Percentiles rank a stretch among this genome's conserved stretches.
phyloP scores from a whole-genome alignment of 2,329 filamentous ascomycete genomes.

The Sarocladiaceae sp. region DNA sequence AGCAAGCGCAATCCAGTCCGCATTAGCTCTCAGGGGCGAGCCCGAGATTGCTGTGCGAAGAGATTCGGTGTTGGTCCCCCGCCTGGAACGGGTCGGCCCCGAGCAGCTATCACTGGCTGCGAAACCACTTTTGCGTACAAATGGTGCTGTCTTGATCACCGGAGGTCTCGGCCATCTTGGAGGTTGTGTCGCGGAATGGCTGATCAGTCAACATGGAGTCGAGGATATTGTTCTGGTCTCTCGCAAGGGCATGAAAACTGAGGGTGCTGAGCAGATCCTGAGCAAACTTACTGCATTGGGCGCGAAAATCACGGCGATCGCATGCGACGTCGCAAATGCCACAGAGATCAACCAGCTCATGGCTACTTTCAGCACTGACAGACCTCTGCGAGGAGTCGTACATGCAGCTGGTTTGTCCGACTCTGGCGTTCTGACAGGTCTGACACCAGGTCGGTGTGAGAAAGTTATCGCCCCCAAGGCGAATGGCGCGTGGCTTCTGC shows the following conservation, averaged over 20 bases:
- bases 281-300: slow-evolving; percentile 12
- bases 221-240: slow-evolving; percentile 14
- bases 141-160: slow-evolving; percentile 15
- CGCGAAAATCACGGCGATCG: slow-evolving; percentile 12
- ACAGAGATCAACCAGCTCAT: slow-evolving; percentile 11
- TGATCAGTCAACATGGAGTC: slow-evolving; percentile 11
- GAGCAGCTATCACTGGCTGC: background rate
- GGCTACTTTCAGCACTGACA: slow-evolving; percentile 6
- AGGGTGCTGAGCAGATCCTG: slow-evolving; percentile 11
- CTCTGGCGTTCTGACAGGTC: slow-evolving; percentile 17
- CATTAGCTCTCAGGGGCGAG: slow-evolving; percentile 7
- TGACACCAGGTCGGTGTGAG: slow-evolving; percentile 27
- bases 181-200: slow-evolving; percentile 12
- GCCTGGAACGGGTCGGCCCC: slow-evolving; percentile 10
- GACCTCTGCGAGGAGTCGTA: slow-evolving; percentile 14
- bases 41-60: slow-evolving; percentile 14
- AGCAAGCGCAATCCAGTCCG: background rate
- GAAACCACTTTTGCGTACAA: slow-evolving; percentile 8
- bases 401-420: slow-evolving; percentile 15
- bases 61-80: slow-evolving; percentile 13
- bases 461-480: slow-evolving; percentile 24
- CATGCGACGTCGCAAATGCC: slow-evolving; percentile 11
- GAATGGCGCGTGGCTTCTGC: slow-evolving; percentile 27
- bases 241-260: slow-evolving; percentile 11
- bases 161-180: slow-evolving; percentile 16